Percentiles rank a stretch among this genome's conserved stretches.
These are phyloP conservation scores for Lepraria neglecta DNA, from an alignment of 495 filamentous ascomycete species.

Conservation along the genomic window DNA sequence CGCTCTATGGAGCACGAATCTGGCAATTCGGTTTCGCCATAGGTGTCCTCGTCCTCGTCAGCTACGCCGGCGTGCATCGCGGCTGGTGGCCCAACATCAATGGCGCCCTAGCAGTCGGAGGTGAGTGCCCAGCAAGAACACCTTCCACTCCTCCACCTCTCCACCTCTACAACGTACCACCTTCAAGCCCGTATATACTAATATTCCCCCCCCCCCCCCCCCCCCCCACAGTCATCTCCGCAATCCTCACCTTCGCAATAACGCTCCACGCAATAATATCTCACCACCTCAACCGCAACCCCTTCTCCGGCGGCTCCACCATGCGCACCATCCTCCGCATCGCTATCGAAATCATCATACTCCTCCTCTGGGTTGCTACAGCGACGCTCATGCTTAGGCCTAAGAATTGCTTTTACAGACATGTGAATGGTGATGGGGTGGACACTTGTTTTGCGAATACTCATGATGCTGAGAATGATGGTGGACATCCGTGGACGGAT, in stretches of 20 bases:
- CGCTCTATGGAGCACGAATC: constrained; percentile 26
- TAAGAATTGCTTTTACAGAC: constrained; percentile 11
- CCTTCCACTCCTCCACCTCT: too few relatives aligned
- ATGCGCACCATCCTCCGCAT: constrained; percentile 15
- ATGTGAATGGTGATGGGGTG: background rate
- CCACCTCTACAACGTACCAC: too few relatives aligned
- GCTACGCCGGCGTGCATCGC: constrained; percentile 26
- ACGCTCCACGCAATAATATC: constrained; percentile 20
- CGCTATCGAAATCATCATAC: constrained; percentile 18
- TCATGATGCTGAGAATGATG: background rate
- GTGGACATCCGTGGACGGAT: constrained; percentile 5
- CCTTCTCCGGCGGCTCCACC: constrained; percentile 19
- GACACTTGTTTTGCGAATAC: constrained; percentile 6
- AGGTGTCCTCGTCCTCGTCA: constrained; percentile 26
- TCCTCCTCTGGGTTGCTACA: constrained; percentile 27
- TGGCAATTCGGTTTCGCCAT: constrained; percentile 23
- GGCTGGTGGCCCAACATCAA: constrained; percentile 29
- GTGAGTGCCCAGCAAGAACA: background rate
- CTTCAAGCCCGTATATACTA: too few relatives aligned
- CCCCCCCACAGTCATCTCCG: constrained; percentile 21
- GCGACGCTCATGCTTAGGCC: constrained; percentile 24
- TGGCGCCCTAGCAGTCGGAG: constrained; percentile 25
- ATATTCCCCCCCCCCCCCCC: too few relatives aligned
- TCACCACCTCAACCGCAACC: constrained; percentile 24
- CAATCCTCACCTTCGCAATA: constrained; percentile 24